Evolutionary conservation across 805 yeast species (phyloP).

Genomic region (Nakazawaea anatomiae): DNA sequence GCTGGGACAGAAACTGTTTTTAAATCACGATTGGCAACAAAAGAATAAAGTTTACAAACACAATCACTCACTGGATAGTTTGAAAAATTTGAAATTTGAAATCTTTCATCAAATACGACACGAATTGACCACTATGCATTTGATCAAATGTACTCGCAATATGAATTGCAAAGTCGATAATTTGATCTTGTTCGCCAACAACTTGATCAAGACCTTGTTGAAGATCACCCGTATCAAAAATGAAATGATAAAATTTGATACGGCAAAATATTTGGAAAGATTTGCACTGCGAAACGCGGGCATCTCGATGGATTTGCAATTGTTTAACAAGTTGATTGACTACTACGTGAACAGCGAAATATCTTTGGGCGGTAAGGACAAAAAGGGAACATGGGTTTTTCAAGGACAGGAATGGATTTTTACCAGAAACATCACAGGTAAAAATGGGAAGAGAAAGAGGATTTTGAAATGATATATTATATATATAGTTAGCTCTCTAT

Average conservation of each 20-base stretch:
- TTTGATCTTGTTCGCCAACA: neutral
- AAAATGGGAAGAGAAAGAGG: neutral
- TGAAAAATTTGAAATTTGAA: neutral
- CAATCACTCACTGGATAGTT: neutral
- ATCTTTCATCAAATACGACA: constrained; percentile 6
- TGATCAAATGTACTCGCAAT: constrained; percentile 3
- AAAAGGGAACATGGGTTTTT: constrained; percentile 1
- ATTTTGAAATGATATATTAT: neutral
- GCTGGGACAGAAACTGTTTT: neutral
- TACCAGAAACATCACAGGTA: too few species aligned
- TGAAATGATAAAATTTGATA: neutral
- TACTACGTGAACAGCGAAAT: constrained; percentile 3
- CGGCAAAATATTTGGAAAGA: neutral
- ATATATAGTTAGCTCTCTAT: too few species aligned
- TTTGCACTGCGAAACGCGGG: neutral
- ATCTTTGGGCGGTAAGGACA: neutral
- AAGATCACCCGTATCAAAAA: neutral
- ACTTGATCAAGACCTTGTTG: neutral
- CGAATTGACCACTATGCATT: neutral
- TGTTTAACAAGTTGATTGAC: constrained; percentile 3
- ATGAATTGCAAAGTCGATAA: constrained; percentile 4
- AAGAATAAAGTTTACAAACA: too few species aligned
- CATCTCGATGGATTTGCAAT: neutral
- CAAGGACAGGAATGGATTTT: neutral
- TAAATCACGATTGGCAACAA: too few species aligned